Percentiles rank a stretch among this genome's conserved stretches.
These are phyloP conservation scores for Cladosporium sp. DNA, from an alignment of 2,329 filamentous ascomycete genomes.

Conservation along the genomic window DNA sequence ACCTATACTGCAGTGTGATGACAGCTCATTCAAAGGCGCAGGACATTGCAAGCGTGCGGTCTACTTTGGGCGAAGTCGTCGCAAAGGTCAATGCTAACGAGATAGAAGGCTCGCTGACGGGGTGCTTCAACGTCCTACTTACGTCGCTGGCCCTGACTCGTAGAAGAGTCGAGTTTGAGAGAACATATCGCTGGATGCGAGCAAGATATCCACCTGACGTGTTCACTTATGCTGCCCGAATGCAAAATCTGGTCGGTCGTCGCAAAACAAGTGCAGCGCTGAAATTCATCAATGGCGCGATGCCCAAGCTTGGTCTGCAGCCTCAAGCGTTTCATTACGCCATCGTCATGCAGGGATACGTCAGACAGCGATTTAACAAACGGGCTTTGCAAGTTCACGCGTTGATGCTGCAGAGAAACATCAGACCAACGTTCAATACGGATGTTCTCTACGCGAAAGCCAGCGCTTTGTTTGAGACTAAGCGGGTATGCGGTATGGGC, in stretches of 20 bases:
- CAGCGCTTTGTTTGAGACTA: constrained; percentile 36
- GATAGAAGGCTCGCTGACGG: constrained; percentile 51
- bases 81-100: constrained; percentile 34
- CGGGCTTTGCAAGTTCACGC: constrained; percentile 49
- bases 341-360: constrained; percentile 49
- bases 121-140: constrained; percentile 77
- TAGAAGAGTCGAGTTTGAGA: constrained; percentile 50
- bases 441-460: constrained; percentile 40
- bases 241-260: constrained; percentile 53
- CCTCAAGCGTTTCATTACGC: constrained; percentile 50
- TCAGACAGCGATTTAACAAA: constrained; percentile 37
- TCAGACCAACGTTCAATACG: constrained; percentile 40
- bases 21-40: constrained; percentile 54
- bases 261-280: constrained; percentile 54
- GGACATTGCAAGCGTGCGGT: constrained; percentile 38
- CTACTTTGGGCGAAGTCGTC: constrained; percentile 55
- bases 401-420: constrained; percentile 37
- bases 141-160: constrained; percentile 63
- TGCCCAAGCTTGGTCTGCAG: constrained; percentile 44
- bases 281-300: constrained; percentile 49
- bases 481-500: constrained; percentile 22
- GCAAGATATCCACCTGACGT: constrained; percentile 50
- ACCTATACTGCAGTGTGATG: constrained; percentile 63
- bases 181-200: constrained; percentile 54
- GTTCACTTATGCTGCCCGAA: constrained; percentile 58